A percentile compares a stretch with the other conserved stretches of the same genome.
phyloP scores from a whole-genome alignment of 257 asterid genomes.

The Rehmannia glutinosa region DNA sequence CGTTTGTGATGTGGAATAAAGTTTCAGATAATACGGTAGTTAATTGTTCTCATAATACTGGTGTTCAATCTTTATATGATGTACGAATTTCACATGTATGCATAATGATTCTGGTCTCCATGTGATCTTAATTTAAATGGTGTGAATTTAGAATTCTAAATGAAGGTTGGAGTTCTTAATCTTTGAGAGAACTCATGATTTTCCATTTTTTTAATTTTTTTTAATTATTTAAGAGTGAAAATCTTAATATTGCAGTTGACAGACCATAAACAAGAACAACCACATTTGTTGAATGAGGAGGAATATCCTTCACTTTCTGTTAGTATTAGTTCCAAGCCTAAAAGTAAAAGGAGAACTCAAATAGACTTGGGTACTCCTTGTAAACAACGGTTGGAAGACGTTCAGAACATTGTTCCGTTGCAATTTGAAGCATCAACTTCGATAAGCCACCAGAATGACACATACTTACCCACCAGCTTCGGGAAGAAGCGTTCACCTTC shows the following conservation, averaged over 20 bases:
- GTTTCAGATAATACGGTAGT: too few relatives aligned
- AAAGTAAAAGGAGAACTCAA: conserved; percentile 25
- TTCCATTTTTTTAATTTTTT: not conserved
- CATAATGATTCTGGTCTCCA: too few relatives aligned
- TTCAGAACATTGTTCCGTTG: not conserved
- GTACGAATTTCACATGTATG: not conserved
- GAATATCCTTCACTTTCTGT: conserved; percentile 30
- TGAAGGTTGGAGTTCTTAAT: too few relatives aligned
- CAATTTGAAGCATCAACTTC: conserved; percentile 4
- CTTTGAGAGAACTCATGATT: not conserved
- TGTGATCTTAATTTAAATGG: too few relatives aligned
- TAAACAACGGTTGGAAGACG: conserved; percentile 5
- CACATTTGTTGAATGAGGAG: not conserved
- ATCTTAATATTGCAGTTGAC: conserved; percentile 12
- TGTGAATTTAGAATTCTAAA: too few relatives aligned
- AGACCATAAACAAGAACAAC: not conserved
- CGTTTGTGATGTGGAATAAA: too few relatives aligned
- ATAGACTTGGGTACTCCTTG: conserved; percentile 16
- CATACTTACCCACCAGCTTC: conserved; percentile 20
- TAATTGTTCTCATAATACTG: not conserved
- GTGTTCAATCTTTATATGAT: not conserved
- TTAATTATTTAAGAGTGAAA: not conserved
- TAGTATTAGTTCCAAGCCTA: not conserved
- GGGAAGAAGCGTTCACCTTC: conserved; percentile 15
- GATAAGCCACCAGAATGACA: not conserved